phyloP scores from a whole-genome alignment of 2,329 filamentous ascomycete species.

The Monosporascus sp. region DNA sequence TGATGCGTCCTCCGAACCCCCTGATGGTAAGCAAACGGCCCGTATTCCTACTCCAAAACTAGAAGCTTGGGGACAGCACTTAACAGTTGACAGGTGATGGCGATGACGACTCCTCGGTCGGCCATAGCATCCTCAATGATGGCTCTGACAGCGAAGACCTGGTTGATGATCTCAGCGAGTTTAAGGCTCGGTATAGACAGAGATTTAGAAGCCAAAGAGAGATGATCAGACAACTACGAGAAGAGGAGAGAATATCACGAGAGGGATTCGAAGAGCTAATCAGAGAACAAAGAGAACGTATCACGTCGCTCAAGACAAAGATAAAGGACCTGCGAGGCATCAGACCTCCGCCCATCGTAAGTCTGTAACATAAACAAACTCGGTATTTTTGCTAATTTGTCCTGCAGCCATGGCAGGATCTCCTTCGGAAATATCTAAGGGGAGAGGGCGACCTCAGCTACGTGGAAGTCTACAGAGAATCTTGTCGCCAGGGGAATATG shows the following conservation, averaged over 20 bases:
- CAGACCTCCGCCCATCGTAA: background rate
- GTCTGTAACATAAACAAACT: background rate
- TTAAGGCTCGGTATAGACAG: too few species aligned
- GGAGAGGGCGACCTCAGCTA: slow-evolving; percentile 2
- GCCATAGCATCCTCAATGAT: background rate
- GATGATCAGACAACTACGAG: too few species aligned
- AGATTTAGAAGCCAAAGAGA: too few species aligned
- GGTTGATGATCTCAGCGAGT: background rate
- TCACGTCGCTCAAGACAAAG: too few species aligned
- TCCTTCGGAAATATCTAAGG: slow-evolving; percentile 3
- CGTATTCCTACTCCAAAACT: background rate
- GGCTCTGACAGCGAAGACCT: background rate
- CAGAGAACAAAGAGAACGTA: too few species aligned
- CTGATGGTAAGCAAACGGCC: background rate
- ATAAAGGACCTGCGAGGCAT: background rate
- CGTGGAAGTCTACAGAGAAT: slow-evolving; percentile 14
- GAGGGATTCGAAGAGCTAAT: too few species aligned
- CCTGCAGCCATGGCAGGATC: slow-evolving; percentile 7
- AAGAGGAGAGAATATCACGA: too few species aligned
- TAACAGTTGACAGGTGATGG: background rate
- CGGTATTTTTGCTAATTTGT: background rate
- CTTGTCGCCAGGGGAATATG: slow-evolving; percentile 33
- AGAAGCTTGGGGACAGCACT: background rate
- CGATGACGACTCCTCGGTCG: background rate
- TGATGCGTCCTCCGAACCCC: background rate